Evolutionary conservation across 106 monocot species (phyloP).

Genomic region (Vanilla planifolia): DNA sequence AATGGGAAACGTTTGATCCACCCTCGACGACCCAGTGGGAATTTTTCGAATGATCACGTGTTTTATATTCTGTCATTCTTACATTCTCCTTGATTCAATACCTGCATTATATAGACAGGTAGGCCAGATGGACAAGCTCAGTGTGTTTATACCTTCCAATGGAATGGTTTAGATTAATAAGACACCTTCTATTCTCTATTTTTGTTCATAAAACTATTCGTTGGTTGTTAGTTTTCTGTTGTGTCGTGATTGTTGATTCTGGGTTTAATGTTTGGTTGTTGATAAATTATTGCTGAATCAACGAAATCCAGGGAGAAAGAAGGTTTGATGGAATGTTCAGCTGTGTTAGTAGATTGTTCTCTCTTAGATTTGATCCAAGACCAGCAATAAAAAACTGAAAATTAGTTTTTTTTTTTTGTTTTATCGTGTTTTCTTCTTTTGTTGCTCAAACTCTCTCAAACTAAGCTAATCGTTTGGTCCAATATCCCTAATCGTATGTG

Average conservation of each 20-base stretch:
- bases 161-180: slow-evolving; percentile 6
- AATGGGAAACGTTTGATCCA: slow-evolving; percentile 71
- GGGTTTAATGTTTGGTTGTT: not conserved
- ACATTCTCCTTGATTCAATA: not conserved
- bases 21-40: slow-evolving; percentile 47
- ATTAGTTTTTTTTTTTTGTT: no score
- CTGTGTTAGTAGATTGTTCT: no score
- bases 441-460: no score
- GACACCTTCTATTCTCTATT: not conserved
- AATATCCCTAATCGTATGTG: no score
- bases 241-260: not conserved
- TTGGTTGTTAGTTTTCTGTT: no score
- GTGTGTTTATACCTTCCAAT: slow-evolving; percentile 1
- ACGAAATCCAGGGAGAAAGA: no score
- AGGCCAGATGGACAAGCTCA: not conserved
- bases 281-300: not conserved
- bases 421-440: no score
- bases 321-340: no score
- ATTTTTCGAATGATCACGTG: slow-evolving; percentile 46
- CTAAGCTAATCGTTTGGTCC: no score
- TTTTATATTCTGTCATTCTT: not conserved
- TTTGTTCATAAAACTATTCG: not conserved
- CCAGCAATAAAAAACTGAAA: no score
- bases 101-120: not conserved
- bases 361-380: no score